phyloP scores from a whole-genome alignment of 192 early-diverging fungal genomes.

The Coemansia sp. region DNA sequence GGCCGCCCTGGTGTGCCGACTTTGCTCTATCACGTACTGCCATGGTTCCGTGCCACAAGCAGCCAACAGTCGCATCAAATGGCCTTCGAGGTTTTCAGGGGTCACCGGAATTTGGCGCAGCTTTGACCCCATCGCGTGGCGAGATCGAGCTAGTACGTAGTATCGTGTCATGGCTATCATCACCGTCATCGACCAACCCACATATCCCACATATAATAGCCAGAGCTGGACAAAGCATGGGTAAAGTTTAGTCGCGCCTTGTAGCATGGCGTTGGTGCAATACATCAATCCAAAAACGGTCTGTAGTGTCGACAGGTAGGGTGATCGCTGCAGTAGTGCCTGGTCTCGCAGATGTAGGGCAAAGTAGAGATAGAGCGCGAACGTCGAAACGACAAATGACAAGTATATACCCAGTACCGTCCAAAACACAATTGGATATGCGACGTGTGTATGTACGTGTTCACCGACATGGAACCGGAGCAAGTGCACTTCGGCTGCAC shows the following conservation, averaged over 20 bases:
- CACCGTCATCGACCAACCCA: constrained; percentile 4
- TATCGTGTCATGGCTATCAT: constrained; percentile 21
- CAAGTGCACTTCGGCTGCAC: neutral
- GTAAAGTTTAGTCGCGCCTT: constrained; percentile 4
- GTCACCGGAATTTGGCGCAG: constrained; percentile 11
- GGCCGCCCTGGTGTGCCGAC: neutral
- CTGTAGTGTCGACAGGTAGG: constrained; percentile 15
- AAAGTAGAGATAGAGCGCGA: constrained; percentile 14
- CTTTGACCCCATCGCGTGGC: neutral
- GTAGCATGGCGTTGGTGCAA: constrained; percentile 17
- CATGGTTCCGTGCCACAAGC: neutral
- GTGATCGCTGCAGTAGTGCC: constrained; percentile 21
- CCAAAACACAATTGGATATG: constrained; percentile 20
- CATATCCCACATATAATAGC: constrained; percentile 14
- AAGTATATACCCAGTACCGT: constrained; percentile 12
- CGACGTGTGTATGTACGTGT: neutral
- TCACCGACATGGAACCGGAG: neutral
- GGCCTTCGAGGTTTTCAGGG: constrained; percentile 4
- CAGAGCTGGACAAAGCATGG: constrained; percentile 34
- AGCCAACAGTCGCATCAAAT: neutral
- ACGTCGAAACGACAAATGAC: constrained; percentile 4
- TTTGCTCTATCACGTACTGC: neutral
- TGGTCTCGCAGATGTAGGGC: constrained; percentile 3
- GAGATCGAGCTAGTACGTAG: constrained; percentile 11
- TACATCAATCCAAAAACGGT: constrained; percentile 12